These are phyloP conservation scores for Fusarium sp. DNA, from an alignment of 2,329 filamentous ascomycete genomes.

Conservation along the genomic window DNA sequence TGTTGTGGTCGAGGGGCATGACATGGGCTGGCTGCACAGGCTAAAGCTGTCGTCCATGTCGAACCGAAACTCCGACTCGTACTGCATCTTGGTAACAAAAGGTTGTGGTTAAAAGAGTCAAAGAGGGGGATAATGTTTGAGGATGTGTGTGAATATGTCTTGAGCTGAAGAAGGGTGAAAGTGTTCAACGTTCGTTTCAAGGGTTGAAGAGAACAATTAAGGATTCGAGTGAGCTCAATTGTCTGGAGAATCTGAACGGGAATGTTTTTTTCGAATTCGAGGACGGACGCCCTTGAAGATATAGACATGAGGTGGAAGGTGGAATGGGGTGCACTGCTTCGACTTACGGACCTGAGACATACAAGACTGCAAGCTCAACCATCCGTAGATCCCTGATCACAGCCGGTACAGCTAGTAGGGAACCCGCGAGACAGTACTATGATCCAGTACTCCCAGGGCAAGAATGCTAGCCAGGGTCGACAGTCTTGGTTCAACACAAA, in stretches of 20 bases:
- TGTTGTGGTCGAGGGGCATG: slow-evolving; percentile 51
- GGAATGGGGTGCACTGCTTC: slow-evolving; percentile 53
- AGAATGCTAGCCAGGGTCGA: slow-evolving; percentile 50
- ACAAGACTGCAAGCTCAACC: slow-evolving; percentile 51
- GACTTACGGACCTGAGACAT: slow-evolving; percentile 52
- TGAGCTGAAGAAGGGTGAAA: slow-evolving; percentile 31
- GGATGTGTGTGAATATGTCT: slow-evolving; percentile 27
- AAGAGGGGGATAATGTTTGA: slow-evolving; percentile 14
- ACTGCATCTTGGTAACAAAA: slow-evolving; percentile 51
- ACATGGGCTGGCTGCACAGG: slow-evolving; percentile 52
- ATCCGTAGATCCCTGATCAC: slow-evolving; percentile 48
- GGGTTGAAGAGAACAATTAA: slow-evolving; percentile 33
- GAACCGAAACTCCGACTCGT: slow-evolving; percentile 54
- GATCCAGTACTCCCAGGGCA: slow-evolving; percentile 41
- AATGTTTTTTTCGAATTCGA: slow-evolving; percentile 51
- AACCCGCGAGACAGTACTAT: slow-evolving; percentile 52
- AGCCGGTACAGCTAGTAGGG: slow-evolving; percentile 46
- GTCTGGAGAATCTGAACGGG: slow-evolving; percentile 48
- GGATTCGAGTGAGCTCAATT: slow-evolving; percentile 23
- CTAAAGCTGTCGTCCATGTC: slow-evolving; percentile 56
- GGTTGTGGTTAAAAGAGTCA: slow-evolving; percentile 17
- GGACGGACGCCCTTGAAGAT: slow-evolving; percentile 56
- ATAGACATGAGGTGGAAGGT: slow-evolving; percentile 54
- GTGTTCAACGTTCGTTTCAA: slow-evolving; percentile 34
- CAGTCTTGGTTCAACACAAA: slow-evolving; percentile 22